Base-by-base conservation (phyloP, 768 basidiomycete genomes). In the Harrya chromipes region DNA sequence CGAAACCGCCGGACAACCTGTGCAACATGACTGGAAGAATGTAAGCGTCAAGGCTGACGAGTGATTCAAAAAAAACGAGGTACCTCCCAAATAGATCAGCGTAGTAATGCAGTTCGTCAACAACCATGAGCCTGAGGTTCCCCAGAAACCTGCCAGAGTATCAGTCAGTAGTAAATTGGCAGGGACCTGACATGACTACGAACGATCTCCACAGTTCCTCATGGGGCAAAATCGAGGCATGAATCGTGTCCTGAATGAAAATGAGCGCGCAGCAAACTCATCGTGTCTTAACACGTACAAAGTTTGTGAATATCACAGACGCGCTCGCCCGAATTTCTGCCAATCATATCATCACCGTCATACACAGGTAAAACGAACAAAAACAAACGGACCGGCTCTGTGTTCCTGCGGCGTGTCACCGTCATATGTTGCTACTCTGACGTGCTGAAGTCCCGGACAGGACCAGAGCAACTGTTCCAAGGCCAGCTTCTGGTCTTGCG, bases 61-160 rank as follows among this genome's bases (percentile, higher is more conserved):
- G 4, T 31, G 12, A 17, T 26, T 31, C 29, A 11, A 21, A 47
- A n/a, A n/a, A 47, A 46, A 35, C 14, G 16, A 4, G 55, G 20
- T 55, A 86, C 89, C 87, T 90, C 54, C 91, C 93, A 43, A 94
- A 77, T 11, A 87, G 69, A 34, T 86, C 85, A 2, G 82, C 76
- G 60, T 95, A 94, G 61, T 90, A 93, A 65, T 95, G 92, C 33
- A 94, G 63, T 62, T 95, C 92, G 60, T 94, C 89, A 2, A 93
- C 83, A 1, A 81, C 90, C 46, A 94, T 74, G 13, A 92, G 71
- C 68, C 79, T 87, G 54, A 93, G 70, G 56, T 84, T 83, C 59
- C 82, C 82, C 43, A 95, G 66, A 60, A 92, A 93, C 29, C 87
- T 90, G 47, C 9, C 37, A 36, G 20, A 0, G 20, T 38, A 29